phyloP scores from a whole-genome alignment of 2,329 filamentous ascomycete genomes.

The Sclerotinia spermophila region DNA sequence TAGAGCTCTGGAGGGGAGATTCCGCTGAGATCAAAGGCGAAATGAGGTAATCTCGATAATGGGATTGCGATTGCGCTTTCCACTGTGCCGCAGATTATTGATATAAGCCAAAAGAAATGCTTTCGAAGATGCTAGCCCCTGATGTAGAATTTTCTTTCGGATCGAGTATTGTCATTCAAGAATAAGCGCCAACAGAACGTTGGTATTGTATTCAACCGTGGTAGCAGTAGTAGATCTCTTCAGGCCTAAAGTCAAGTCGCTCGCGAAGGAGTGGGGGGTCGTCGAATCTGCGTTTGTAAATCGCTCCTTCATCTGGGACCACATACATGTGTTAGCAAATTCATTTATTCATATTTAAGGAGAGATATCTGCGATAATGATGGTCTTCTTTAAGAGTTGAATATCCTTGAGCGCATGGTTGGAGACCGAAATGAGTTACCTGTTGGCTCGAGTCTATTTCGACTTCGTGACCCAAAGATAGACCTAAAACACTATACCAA shows the following conservation, averaged over 20 bases:
- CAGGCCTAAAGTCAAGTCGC: background rate
- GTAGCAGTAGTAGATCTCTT: background rate
- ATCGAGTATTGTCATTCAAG: background rate
- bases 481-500: conserved; percentile 3
- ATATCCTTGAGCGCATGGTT: conserved; percentile 7
- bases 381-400: background rate
- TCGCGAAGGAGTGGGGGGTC: conserved; percentile 7
- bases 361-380: background rate
- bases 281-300: background rate
- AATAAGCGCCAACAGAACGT: conserved; percentile 11
- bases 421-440: background rate
- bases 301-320: conserved; percentile 7
- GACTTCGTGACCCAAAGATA: conserved; percentile 10
- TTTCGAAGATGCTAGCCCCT: background rate
- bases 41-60: conserved; percentile 19
- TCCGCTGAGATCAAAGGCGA: background rate
- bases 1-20: conserved; percentile 6
- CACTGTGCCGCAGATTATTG: conserved; percentile 6
- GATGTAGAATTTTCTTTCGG: background rate
- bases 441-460: conserved; percentile 10
- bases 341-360: background rate
- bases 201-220: background rate
- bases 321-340: conserved; percentile 6
- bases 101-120: background rate
- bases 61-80: conserved; percentile 5